Conservation (phyloP, 768 basidiomycete genomes). For the Pisolithus albus region DNA sequence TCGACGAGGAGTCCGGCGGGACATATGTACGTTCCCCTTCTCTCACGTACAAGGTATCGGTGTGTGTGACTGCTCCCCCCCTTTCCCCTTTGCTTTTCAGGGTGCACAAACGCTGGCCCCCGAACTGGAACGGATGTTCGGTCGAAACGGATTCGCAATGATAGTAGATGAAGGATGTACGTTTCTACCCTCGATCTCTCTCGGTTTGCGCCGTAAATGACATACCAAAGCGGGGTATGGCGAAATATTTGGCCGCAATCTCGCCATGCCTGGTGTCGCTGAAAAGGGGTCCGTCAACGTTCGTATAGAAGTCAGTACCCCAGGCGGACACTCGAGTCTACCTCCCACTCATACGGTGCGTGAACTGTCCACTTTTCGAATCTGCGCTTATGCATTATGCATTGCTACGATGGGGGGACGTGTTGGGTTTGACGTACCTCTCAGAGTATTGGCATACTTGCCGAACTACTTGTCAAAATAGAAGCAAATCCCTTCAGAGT, state of each 20-base stretch:
- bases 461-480: constrained; percentile 58
- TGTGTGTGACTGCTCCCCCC: not conserved
- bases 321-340: constrained; percentile 82
- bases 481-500: constrained; percentile 57
- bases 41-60: not conserved
- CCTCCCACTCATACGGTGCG: constrained; percentile 76
- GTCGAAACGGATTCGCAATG: constrained; percentile 64
- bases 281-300: constrained; percentile 72
- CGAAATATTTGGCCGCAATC: constrained; percentile 43
- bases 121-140: constrained; percentile 54
- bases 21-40: constrained; percentile 26
- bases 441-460: constrained; percentile 77
- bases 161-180: constrained; percentile 85
- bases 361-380: not conserved
- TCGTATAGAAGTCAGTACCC: constrained; percentile 53
- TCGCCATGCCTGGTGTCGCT: constrained; percentile 58
- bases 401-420: not conserved
- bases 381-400: not conserved
- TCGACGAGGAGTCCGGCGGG: constrained; percentile 69
- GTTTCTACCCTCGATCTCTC: not conserved
- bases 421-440: too few species aligned
- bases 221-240: constrained; percentile 38
- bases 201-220: not conserved
- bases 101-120: constrained; percentile 47
- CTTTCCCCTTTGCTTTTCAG: constrained; percentile 23